A percentile compares a stretch with the other conserved stretches of the same genome.
phyloP scores from a whole-genome alignment of 208 protist genomes.

The Leishmania tropica region DNA sequence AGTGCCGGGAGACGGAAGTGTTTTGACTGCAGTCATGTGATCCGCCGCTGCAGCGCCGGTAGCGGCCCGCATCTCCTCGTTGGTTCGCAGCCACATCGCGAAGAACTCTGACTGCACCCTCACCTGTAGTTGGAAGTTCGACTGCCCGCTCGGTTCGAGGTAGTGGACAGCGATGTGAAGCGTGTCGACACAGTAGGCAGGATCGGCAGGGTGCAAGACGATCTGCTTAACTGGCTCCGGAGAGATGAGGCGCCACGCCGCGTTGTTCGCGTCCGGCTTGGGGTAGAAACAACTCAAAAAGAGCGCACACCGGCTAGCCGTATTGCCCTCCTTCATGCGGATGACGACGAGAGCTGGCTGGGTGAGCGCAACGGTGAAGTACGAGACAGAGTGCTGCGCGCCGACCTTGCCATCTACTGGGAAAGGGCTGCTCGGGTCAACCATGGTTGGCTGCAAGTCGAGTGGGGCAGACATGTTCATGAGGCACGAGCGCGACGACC shows the following conservation, averaged over 20 bases:
- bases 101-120: slow-evolving; percentile 41
- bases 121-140: slow-evolving; percentile 68
- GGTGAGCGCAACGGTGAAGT: slow-evolving; percentile 58
- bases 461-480: slow-evolving; percentile 13
- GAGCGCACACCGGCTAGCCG: slow-evolving; percentile 69
- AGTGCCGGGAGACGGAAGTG: neutral
- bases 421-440: slow-evolving; percentile 29
- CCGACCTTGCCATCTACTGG: slow-evolving; percentile 30
- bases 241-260: slow-evolving; percentile 77
- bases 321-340: slow-evolving; percentile 83
- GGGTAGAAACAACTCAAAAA: slow-evolving; percentile 68
- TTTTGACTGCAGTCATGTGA: neutral
- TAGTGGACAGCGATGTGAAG: slow-evolving; percentile 83
- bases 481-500: slow-evolving; percentile 11
- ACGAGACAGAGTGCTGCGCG: slow-evolving; percentile 53
- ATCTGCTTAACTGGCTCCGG: slow-evolving; percentile 76
- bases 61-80: slow-evolving; percentile 9
- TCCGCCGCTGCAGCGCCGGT: neutral
- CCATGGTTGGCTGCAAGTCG: slow-evolving; percentile 12
- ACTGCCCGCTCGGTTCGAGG: slow-evolving; percentile 68
- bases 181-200: slow-evolving; percentile 42
- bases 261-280: slow-evolving; percentile 69
- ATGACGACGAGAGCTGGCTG: slow-evolving; percentile 62
- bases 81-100: slow-evolving; percentile 50
- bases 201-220: slow-evolving; percentile 78